These are phyloP conservation scores for Aegle marmelos DNA, from an alignment of 345 rosid genomes.

Conservation along the genomic window DNA sequence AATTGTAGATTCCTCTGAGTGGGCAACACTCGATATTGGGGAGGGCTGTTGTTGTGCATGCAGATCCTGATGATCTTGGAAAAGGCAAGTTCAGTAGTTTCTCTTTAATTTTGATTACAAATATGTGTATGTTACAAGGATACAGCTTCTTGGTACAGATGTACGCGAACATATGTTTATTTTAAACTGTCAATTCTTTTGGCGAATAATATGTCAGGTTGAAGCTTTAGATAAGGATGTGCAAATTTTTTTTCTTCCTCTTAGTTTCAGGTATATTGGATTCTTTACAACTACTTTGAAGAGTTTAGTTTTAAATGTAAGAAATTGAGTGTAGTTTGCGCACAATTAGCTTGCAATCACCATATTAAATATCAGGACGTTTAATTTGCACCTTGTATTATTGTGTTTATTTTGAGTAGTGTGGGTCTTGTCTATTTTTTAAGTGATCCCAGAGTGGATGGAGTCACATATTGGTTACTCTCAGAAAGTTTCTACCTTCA, in stretches of 20 bases:
- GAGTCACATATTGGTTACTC: not conserved
- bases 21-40: slow-evolving; percentile 84
- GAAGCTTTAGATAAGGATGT: not conserved
- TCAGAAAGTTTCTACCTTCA: not conserved
- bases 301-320: not conserved
- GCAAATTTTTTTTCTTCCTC: not conserved
- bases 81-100: not conserved
- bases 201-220: not conserved
- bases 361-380: not conserved
- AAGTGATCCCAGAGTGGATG: not conserved
- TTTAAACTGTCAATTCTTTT: not conserved
- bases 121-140: slow-evolving; percentile 9
- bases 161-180: not conserved
- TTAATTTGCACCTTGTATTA: not conserved
- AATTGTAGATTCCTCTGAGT: slow-evolving; percentile 69
- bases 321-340: not conserved
- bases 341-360: not conserved
- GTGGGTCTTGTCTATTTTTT: not conserved
- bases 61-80: slow-evolving; percentile 96
- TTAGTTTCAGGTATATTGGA: not conserved
- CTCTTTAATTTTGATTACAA: not conserved
- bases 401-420: not conserved
- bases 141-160: not conserved
- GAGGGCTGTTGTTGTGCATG: slow-evolving; percentile 89
- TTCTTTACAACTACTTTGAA: not conserved